Evolutionary conservation across 306 rosid genomes (phyloP), one percentile per base, ranked within the genome.

Genomic region (Senna tora): DNA sequence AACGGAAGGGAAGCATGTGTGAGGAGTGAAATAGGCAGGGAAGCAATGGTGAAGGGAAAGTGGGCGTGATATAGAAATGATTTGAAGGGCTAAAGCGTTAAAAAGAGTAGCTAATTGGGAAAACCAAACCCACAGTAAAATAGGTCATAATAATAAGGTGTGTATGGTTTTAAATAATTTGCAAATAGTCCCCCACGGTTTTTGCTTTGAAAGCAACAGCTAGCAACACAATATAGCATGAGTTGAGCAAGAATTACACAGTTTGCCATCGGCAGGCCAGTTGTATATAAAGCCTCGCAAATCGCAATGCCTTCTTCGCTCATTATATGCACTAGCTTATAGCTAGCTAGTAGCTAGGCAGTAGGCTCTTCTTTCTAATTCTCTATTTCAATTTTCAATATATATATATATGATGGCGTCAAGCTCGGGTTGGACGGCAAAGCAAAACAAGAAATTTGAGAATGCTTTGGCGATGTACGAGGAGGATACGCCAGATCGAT

Each of bases 391-490:
- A n/a, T n/a, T n/a, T n/a, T n/a, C n/a, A n/a, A n/a, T n/a, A n/a
- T n/a, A n/a, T n/a, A n/a, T n/a, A n/a, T n/a, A n/a, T n/a, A n/a
- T 1, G 60, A 82, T 76, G 84, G 84, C 89, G 0, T 85, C 97
- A 19, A 77, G 81, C 42, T 87, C 96, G 13, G 45, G 11, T 4
- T 93, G 98, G 98, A 93, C 92, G 7, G 25, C 97, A 4, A 87
- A 85, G 80, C 90, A 93, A 45, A 90, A 93, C 88, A 93, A 93
- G 45, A 65, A 32, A 54, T 92, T 92, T 50, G 98, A 92, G 86
- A 92, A 92, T 82, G 98, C 96, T 54, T 62, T 92, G 65, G 95
- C 88, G 2, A 68, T 88, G 33, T 85, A 82, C 30, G 90, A 83
- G 83, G 81, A 88, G 87, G 96, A 90, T 65, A 75, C 87, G 0